phyloP scores from a whole-genome alignment of 306 rosid genomes.

The Malus sieversii region DNA sequence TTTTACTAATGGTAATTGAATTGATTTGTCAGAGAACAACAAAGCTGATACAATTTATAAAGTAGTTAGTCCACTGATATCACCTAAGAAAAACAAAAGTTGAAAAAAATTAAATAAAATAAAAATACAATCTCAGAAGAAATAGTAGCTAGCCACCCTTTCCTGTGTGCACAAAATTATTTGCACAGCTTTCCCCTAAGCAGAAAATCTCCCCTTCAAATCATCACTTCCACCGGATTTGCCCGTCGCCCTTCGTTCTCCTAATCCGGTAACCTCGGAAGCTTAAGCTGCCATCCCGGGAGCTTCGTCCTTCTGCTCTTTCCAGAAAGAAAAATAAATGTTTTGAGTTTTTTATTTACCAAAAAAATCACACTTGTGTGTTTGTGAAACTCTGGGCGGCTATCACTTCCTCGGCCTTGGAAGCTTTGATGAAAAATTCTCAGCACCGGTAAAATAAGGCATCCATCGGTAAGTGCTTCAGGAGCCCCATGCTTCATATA shows the following conservation, averaged over 20 bases:
- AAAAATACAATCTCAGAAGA: conserved; percentile 23
- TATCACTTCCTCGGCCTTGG: conserved; percentile 26
- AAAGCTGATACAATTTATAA: not conserved
- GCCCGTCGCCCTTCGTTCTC: conserved; percentile 16
- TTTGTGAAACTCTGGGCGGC: conserved; percentile 37
- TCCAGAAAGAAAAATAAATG: conserved; percentile 29
- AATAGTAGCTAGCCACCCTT: conserved; percentile 24
- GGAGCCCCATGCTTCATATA: conserved; percentile 33
- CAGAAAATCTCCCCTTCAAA: conserved; percentile 24
- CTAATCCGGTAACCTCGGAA: conserved; percentile 29
- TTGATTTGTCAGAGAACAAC: not conserved
- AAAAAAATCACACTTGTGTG: conserved; percentile 42
- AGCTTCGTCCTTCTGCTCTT: conserved; percentile 17
- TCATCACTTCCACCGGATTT: conserved; percentile 29
- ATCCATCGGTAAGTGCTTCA: conserved; percentile 27
- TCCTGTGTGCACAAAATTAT: conserved; percentile 27
- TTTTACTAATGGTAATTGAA: not conserved
- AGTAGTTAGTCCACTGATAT: conserved; percentile 5
- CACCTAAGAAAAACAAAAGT: conserved; percentile 18
- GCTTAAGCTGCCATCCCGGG: conserved; percentile 19
- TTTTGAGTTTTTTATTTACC: conserved; percentile 45
- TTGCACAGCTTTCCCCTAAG: conserved; percentile 24
- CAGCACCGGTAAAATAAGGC: conserved; percentile 41
- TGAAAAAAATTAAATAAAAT: conserved; percentile 7
- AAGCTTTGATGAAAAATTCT: conserved; percentile 26